Percentiles rank a stretch among this genome's conserved stretches.
Evolutionary conservation across 805 yeast species (phyloP).

Genomic region (Starmerella khaoyaiensis): DNA sequence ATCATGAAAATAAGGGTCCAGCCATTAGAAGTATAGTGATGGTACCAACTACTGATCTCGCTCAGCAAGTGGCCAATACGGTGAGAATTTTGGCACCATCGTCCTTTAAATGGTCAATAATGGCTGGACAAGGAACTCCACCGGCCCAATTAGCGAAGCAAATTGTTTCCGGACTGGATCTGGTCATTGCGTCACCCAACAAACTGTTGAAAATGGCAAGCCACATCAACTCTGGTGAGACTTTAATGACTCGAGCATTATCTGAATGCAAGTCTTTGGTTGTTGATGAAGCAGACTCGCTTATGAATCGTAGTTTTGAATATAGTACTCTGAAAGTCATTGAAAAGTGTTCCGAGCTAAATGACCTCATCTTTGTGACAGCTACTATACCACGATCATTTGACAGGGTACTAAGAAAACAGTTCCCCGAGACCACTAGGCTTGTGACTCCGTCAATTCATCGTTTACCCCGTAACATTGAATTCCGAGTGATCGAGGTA

Average conservation of each 20-base stretch:
- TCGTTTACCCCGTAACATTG: constrained; percentile 63
- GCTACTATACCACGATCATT: constrained; percentile 83
- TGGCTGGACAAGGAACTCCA: constrained; percentile 8
- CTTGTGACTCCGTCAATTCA: constrained; percentile 75
- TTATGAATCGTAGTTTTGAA: constrained; percentile 70
- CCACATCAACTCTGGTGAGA: constrained; percentile 24
- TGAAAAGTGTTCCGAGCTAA: constrained; percentile 38
- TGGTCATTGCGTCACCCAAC: constrained; percentile 76
- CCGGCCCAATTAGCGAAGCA: constrained; percentile 21
- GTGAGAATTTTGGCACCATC: constrained; percentile 19
- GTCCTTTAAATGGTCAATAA: constrained; percentile 6
- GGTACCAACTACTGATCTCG: constrained; percentile 81
- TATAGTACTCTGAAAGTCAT: constrained; percentile 49
- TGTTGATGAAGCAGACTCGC: constrained; percentile 88
- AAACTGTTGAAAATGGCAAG: constrained; percentile 42
- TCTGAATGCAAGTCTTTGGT: constrained; percentile 48
- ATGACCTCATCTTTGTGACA: constrained; percentile 62
- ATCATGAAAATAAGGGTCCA: constrained; percentile 24
- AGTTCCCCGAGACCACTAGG: constrained; percentile 53
- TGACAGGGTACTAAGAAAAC: constrained; percentile 42
- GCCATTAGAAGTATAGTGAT: constrained; percentile 56
- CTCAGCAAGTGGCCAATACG: constrained; percentile 56
- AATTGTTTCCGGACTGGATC: constrained; percentile 44
- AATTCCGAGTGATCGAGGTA: constrained; percentile 64
- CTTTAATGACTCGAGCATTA: constrained; percentile 24